Base-by-base conservation (phyloP, 2,329 filamentous ascomycete genomes). In the Sporothrix mexicana region DNA sequence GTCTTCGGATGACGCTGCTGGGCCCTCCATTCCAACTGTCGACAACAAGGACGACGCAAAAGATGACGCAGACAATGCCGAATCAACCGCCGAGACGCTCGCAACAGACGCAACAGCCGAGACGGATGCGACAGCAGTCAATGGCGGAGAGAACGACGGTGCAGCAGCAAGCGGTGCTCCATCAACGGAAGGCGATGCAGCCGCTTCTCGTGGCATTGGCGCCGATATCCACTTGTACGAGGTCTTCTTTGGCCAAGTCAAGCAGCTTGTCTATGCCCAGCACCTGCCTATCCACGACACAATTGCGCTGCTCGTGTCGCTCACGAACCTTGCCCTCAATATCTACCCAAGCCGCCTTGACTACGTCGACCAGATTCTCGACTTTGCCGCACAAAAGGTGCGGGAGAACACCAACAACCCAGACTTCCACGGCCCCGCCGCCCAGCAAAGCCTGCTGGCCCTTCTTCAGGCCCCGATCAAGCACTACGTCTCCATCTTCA, bases 161-260 rank as follows among this genome's bases (percentile, higher is more conserved):
- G 72, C 25, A 20, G 79, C 81, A 67, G 81, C 82, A 43, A 61
- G 23, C 1, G 62, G 12, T 1, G 45, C 8, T 41, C 41, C 47
- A 36, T 7, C 73, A 1, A 13, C 55, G 17, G 62, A 64, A 1
- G 64, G 55, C 15, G 62, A 49, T 80, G 6, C 81, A 3, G 15
- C 49, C 20, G 23, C 66, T 13, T 20, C 49, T 88, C 67, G 36
- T 20, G 41, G 43, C 23, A 93, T 94, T 76, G 91, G 92, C 0
- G 87, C 91, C 70, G 91, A 94, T 78, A 90, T 97, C 73, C 95
- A 93, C 82, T 88, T 99, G 30, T 98, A 98, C 81, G 95, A 98
- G 82, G 93, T 98, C 74, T 99, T 98, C 86, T 97, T 98, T 79
- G 92, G 94, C 69, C 96, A 98, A 81, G 96, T 98, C 75, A 92